Percentiles rank a stretch among this genome's conserved stretches.
These are phyloP conservation scores for Saprolegnia parasitica DNA, from an alignment of 352 stramenopile genomes.

Conservation along the genomic window DNA sequence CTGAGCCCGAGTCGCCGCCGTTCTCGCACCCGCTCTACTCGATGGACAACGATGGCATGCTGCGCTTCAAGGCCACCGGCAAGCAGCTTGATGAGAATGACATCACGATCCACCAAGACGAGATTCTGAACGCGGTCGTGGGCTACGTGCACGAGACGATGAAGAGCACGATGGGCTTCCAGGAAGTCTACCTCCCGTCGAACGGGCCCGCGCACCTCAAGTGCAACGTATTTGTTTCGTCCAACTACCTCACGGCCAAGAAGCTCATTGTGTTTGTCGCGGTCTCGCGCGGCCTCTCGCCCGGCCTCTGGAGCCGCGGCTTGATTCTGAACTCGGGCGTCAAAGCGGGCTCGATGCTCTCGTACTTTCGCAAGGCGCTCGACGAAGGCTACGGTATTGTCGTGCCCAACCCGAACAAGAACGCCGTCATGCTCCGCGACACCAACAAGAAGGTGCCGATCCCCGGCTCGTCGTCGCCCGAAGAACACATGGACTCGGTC, in stretches of 20 bases:
- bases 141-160: conserved; percentile 86
- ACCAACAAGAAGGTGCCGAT: conserved; percentile 80
- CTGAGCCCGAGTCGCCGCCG: conserved; percentile 35
- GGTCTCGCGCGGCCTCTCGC: conserved; percentile 71
- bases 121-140: conserved; percentile 83
- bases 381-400: conserved; percentile 83
- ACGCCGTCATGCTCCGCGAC: conserved; percentile 76
- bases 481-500: conserved; percentile 86
- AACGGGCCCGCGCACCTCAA: conserved; percentile 60
- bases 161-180: conserved; percentile 68
- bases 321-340: conserved; percentile 82
- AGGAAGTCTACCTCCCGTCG: conserved; percentile 66
- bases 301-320: conserved; percentile 79
- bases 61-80: conserved; percentile 78
- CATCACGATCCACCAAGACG: conserved; percentile 81
- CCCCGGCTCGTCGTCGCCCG: conserved; percentile 70
- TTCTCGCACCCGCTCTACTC: conserved; percentile 78
- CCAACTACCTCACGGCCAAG: conserved; percentile 72
- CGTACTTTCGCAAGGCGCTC: conserved; percentile 84
- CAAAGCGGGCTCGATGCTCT: conserved; percentile 82
- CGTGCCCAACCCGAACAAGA: conserved; percentile 88
- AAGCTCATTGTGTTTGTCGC: conserved; percentile 84
- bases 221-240: conserved; percentile 79
- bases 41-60: conserved; percentile 81
- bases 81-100: conserved; percentile 78